Conservation (phyloP, 345 rosid genomes). For the Eucalyptus grandis region DNA sequence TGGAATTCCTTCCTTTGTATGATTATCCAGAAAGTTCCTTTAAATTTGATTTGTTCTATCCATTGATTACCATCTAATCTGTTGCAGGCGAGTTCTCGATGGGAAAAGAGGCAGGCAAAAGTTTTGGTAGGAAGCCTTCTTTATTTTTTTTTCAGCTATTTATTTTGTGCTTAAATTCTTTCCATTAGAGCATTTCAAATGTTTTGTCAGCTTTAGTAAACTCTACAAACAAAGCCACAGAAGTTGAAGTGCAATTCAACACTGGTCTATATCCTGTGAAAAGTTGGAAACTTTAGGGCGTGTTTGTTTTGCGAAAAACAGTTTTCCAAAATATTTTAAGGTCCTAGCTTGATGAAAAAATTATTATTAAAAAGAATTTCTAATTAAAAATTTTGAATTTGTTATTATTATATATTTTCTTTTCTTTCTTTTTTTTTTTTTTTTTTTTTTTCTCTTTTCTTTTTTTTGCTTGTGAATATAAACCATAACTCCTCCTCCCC, state of each 20-base stretch:
- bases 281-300: neutral
- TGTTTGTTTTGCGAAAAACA: too few species aligned
- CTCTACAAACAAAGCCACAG: neutral
- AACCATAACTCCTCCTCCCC: too few species aligned
- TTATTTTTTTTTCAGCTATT: neutral
- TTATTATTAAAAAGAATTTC: too few species aligned
- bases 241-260: neutral
- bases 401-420: too few species aligned
- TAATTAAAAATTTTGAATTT: too few species aligned
- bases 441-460: too few species aligned
- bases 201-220: neutral
- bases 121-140: constrained; percentile 54
- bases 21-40: neutral
- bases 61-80: neutral
- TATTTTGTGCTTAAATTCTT: neutral
- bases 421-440: too few species aligned
- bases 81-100: constrained; percentile 74
- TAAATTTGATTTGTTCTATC: neutral
- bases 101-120: constrained; percentile 93
- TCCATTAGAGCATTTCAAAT: neutral
- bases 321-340: too few species aligned
- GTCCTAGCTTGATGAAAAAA: too few species aligned
- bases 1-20: neutral
- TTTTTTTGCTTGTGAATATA: too few species aligned
- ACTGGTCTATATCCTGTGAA: neutral